These are phyloP conservation scores for maize (Zea mays) DNA, from an alignment of 176 grass and related monocot genomes.

Conservation along the genomic window DNA sequence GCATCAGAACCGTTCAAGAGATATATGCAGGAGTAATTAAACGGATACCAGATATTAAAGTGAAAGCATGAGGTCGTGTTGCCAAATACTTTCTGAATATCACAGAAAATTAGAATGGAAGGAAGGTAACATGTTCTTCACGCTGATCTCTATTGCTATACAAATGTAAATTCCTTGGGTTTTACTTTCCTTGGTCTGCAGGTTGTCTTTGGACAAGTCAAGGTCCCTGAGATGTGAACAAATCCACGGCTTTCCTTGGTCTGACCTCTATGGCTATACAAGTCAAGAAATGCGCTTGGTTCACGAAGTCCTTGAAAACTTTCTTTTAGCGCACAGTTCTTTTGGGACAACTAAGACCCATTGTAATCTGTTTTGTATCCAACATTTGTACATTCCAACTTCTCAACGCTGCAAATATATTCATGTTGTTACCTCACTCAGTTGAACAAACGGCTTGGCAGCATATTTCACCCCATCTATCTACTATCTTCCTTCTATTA, in stretches of 20 bases:
- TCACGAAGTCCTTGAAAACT: too few species aligned
- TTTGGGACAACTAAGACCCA: too few species aligned
- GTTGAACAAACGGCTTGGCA: too few species aligned
- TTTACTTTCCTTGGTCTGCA: slow-evolving; percentile 90
- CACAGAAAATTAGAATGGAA: slow-evolving; percentile 28
- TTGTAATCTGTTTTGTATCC: too few species aligned
- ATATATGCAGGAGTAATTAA: slow-evolving; percentile 53
- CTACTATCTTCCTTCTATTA: too few species aligned
- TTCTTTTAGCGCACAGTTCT: too few species aligned
- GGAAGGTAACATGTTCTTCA: slow-evolving; percentile 4
- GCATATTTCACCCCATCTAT: too few species aligned
- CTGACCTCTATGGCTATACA: too few species aligned
- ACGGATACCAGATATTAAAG: slow-evolving; percentile 21
- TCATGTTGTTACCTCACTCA: too few species aligned
- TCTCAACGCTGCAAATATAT: too few species aligned
- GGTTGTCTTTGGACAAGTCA: slow-evolving; percentile 90
- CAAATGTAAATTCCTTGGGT: slow-evolving; percentile 81
- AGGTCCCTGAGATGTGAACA: slow-evolving; percentile 65
- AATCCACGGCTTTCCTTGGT: not conserved
- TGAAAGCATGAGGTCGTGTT: slow-evolving; percentile 28
- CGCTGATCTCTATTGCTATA: slow-evolving; percentile 74
- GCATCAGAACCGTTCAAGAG: slow-evolving; percentile 61
- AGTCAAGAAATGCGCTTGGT: too few species aligned
- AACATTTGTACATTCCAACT: too few species aligned
- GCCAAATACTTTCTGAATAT: slow-evolving; percentile 17